Conservation (phyloP, 2,329 filamentous ascomycete genomes). For the Tolypocladium capitatum region DNA sequence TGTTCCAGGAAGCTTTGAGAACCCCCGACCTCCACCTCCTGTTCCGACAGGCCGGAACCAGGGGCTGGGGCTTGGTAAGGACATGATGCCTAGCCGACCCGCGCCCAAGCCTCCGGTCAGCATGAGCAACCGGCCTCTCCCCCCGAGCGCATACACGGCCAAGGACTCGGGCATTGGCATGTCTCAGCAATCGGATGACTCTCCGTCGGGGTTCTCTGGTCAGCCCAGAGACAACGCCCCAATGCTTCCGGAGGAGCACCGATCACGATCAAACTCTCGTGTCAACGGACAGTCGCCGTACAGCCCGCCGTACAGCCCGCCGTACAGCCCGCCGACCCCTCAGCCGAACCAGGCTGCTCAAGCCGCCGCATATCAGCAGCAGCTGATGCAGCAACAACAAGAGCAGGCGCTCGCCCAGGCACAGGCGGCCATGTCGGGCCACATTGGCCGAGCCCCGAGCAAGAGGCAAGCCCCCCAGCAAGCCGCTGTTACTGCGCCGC, state of each 20-base stretch:
- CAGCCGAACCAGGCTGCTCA: conserved; percentile 22
- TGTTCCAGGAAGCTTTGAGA: conserved; percentile 73
- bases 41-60: conserved; percentile 49
- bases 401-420: conserved; percentile 71
- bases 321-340: conserved; percentile 33
- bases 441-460: conserved; percentile 60
- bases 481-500: conserved; percentile 9
- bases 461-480: conserved; percentile 43
- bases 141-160: conserved; percentile 33
- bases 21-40: conserved; percentile 83
- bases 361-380: conserved; percentile 43
- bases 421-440: conserved; percentile 61
- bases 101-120: conserved; percentile 75
- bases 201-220: conserved; percentile 28
- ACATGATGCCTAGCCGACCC: conserved; percentile 63
- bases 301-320: conserved; percentile 32
- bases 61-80: conserved; percentile 29
- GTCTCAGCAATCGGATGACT: conserved; percentile 44
- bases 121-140: conserved; percentile 42
- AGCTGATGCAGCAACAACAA: conserved; percentile 67
- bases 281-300: conserved; percentile 40
- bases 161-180: conserved; percentile 54
- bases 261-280: conserved; percentile 56
- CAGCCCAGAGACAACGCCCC: conserved; percentile 41
- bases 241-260: conserved; percentile 53